A percentile compares a stretch with the other conserved stretches of the same genome.
Evolutionary conservation across 345 rosid genomes (phyloP).

Genomic region (Arabidopsis suecica): DNA sequence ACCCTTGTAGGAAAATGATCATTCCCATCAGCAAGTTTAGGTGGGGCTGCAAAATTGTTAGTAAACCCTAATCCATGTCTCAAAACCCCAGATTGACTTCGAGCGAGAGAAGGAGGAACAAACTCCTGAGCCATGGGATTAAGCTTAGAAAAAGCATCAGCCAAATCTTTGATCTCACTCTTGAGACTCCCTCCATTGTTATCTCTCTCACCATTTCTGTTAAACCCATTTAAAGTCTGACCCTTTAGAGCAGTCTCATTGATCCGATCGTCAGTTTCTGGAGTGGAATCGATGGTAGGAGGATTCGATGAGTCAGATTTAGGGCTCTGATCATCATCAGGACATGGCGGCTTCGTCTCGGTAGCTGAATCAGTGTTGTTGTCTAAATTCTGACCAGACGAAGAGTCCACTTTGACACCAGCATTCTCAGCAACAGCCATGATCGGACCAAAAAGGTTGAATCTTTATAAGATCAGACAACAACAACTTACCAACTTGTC

Average conservation of each 20-base stretch:
- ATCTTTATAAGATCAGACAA: conserved; percentile 30
- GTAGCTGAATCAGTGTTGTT: conserved; percentile 57
- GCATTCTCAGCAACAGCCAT: conserved; percentile 98
- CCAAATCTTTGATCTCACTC: conserved; percentile 77
- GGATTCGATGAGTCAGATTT: conserved; percentile 43
- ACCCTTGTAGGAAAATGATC: conserved; percentile 76
- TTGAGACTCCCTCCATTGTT: conserved; percentile 43
- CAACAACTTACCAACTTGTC: conserved; percentile 29
- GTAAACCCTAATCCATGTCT: conserved; percentile 64
- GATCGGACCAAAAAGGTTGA: conserved; percentile 42
- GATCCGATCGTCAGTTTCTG: conserved; percentile 41
- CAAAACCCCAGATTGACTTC: conserved; percentile 48
- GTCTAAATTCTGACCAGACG: conserved; percentile 66
- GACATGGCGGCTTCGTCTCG: conserved; percentile 49
- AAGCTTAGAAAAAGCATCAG: conserved; percentile 80
- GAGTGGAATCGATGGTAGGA: conserved; percentile 34
- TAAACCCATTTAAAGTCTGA: conserved; percentile 43
- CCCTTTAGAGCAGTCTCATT: conserved; percentile 39
- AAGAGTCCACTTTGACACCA: conserved; percentile 69
- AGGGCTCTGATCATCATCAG: conserved; percentile 60
- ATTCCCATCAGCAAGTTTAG: conserved; percentile 56
- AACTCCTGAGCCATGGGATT: conserved; percentile 97
- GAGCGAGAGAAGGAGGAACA: conserved; percentile 80
- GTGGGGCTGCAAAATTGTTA: conserved; percentile 57
- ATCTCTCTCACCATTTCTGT: conserved; percentile 28